Percentiles rank a stretch among this genome's conserved stretches.
phyloP scores from a whole-genome alignment of 1,139 yeast genomes.

The Williopsis jadinii region DNA sequence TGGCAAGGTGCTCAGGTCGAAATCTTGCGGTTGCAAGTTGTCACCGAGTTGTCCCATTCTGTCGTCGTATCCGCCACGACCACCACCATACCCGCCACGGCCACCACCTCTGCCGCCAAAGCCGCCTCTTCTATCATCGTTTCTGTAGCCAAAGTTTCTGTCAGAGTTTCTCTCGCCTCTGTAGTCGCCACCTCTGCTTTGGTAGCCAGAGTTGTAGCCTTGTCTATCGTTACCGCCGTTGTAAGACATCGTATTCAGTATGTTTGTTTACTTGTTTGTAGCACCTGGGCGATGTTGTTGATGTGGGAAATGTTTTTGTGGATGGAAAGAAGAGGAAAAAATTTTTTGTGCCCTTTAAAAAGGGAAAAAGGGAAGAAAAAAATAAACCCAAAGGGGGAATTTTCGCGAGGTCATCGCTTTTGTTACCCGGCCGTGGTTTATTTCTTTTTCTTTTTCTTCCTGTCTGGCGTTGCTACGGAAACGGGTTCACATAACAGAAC shows the following conservation, averaged over 20 bases:
- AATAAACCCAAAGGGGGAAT: not conserved
- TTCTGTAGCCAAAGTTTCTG: constrained; percentile 30
- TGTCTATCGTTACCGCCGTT: constrained; percentile 22
- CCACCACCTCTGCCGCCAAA: constrained; percentile 30
- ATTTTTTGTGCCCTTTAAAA: not conserved
- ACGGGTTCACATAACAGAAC: too few species aligned
- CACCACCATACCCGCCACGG: constrained; percentile 29
- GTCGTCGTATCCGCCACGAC: constrained; percentile 31
- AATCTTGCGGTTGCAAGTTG: constrained; percentile 63
- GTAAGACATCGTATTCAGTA: constrained; percentile 25
- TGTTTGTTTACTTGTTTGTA: too few species aligned
- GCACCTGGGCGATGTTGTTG: not conserved
- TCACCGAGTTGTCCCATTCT: constrained; percentile 45
- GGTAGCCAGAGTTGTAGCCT: constrained; percentile 26
- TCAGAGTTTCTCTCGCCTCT: constrained; percentile 30
- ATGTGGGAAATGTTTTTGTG: not conserved
- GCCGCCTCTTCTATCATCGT: constrained; percentile 25
- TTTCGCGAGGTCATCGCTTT: not conserved
- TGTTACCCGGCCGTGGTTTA: constrained; percentile 1
- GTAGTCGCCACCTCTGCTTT: constrained; percentile 18
- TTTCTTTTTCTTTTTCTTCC: not conserved
- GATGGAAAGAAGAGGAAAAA: not conserved
- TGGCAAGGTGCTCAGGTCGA: constrained; percentile 74
- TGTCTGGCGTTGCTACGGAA: too few species aligned
- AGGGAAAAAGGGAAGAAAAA: not conserved